Base-by-base conservation (phyloP, 495 filamentous ascomycete genomes). In the Trichoderma gamsii region DNA sequence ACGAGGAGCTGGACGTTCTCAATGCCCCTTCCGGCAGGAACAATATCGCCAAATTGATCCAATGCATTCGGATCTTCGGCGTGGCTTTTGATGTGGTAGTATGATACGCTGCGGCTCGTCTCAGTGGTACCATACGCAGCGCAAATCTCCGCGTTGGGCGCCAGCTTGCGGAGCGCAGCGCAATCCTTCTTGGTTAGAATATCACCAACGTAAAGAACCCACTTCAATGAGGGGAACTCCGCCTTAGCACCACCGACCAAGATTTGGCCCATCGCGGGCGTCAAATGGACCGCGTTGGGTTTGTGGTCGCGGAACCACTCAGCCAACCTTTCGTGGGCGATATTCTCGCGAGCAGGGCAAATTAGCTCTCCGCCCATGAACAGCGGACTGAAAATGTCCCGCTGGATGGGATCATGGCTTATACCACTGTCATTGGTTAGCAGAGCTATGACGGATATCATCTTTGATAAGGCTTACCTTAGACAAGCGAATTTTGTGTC, bases 111-210 rank as follows among this genome's bases (percentile, higher is more conserved):
- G 67, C 93, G 80, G 74, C 92, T 90, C 0, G 92, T 96, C 75
- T 98, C 93, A 0, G 93, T 97, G 0, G 93, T 95, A 44, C 93
- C 92, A 73, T 94, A 97, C 90, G 95, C 92, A 79, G 95, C 94
- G 68, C 92, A 86, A 66, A 97, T 93, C 69, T 83, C 84, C 51
- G 87, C 88, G 69, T 97, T 97, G 0, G 52, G 52, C 0, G 93
- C 95, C 46, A 98, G 83, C 21, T 83, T 80, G 67, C 93, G 89
- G 12, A 97, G 81, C 21, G 86, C 82, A n/a, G 86, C 83, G 78
- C 92, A 97, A 71, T 97, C 93, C 71, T 88, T 84, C 74, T 90
- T 97, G 69, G 90, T 96, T 68, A 99, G 71, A 16, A 97, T 84
- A 73, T 99, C 95, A 41, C 95, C 95, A 8, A 99, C 95, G 72